A percentile compares a stretch with the other conserved stretches of the same genome.
phyloP scores from a whole-genome alignment of 148 eudicot species.

The Arbutus unedo region DNA sequence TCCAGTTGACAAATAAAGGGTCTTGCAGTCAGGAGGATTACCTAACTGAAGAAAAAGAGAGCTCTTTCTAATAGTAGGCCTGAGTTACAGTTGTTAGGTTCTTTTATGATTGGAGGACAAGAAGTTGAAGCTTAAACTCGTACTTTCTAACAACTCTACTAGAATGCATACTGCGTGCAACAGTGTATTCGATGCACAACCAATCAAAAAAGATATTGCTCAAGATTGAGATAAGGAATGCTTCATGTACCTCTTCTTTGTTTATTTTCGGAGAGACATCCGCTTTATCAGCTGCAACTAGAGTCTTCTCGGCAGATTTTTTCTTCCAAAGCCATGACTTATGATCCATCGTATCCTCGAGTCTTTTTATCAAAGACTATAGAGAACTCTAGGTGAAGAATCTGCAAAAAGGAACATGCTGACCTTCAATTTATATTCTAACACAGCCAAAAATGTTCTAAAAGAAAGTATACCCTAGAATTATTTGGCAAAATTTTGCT shows the following conservation, averaged over 20 bases:
- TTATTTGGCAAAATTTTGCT: background rate
- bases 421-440: background rate
- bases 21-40: background rate
- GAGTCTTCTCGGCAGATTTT: slow-evolving; percentile 57
- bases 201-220: background rate
- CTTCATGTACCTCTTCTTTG: slow-evolving; percentile 55
- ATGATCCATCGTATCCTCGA: slow-evolving; percentile 45
- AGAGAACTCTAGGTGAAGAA: slow-evolving; percentile 9
- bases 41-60: background rate
- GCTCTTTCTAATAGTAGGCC: background rate
- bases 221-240: background rate
- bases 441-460: background rate
- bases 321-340: slow-evolving; percentile 86
- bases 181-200: background rate
- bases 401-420: background rate
- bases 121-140: background rate
- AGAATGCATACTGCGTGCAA: background rate
- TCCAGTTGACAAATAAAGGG: background rate
- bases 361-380: background rate
- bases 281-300: slow-evolving; percentile 40
- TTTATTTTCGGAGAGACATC: slow-evolving; percentile 29
- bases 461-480: background rate
- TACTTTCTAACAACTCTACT: background rate
- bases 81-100: no score
- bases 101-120: background rate